Evolutionary conservation across 176 grass and related monocot species (phyloP).

Genomic region (Carex scoparia): DNA sequence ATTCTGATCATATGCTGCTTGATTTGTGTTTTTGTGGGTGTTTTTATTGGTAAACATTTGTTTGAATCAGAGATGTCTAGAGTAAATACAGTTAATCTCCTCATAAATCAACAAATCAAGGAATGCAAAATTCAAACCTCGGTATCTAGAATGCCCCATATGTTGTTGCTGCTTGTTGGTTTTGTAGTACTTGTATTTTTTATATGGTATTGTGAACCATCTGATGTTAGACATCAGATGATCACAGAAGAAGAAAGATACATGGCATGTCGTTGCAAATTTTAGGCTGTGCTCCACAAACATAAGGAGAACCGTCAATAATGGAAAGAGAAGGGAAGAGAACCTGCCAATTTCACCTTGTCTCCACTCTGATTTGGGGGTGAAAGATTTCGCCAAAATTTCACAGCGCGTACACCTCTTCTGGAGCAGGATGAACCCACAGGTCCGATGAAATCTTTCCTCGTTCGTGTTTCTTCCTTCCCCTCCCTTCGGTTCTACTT

Average conservation of each 20-base stretch:
- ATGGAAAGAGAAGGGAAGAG: no score
- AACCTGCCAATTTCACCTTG: no score
- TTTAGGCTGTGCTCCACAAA: background rate
- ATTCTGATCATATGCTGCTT: background rate
- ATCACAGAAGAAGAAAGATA: background rate
- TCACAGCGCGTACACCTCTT: no score
- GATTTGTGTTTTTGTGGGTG: conserved; percentile 3
- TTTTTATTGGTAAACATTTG: background rate
- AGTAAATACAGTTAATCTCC: background rate
- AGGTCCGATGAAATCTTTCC: no score
- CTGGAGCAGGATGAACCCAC: no score
- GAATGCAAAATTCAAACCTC: conserved; percentile 4
- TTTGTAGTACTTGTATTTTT: background rate
- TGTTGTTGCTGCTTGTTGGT: background rate
- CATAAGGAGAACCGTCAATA: no score
- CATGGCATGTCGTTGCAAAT: background rate
- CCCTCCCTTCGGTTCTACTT: no score
- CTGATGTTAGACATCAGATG: no score
- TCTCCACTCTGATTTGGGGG: no score
- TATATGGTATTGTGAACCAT: background rate
- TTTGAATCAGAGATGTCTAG: background rate
- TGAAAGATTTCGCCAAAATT: no score
- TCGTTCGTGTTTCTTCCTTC: no score
- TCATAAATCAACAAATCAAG: background rate
- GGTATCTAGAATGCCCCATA: background rate